A percentile compares a stretch with the other conserved stretches of the same genome.
These are phyloP conservation scores for Yamadazyma blattariae DNA, from an alignment of 1,139 yeast species.

Conservation along the genomic window DNA sequence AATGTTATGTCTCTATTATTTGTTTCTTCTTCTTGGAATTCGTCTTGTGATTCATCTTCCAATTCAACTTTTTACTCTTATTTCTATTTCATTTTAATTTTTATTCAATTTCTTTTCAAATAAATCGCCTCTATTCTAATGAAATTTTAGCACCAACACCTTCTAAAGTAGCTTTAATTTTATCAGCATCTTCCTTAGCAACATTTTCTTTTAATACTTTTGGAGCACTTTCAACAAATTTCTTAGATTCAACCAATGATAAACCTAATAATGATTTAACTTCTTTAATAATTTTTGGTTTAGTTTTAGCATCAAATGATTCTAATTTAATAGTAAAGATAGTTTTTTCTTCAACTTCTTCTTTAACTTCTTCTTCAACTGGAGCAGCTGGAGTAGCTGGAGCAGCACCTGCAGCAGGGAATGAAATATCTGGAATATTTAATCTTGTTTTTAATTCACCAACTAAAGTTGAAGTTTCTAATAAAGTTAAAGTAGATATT, in stretches of 20 bases:
- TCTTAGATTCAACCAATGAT: conserved; percentile 94
- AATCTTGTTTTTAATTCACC: conserved; percentile 80
- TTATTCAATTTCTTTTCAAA: too few relatives aligned
- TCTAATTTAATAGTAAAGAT: conserved; percentile 90
- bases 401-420: conserved; percentile 72
- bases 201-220: conserved; percentile 85
- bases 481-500: conserved; percentile 80
- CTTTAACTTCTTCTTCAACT: conserved; percentile 73
- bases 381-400: conserved; percentile 71
- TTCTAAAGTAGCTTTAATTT: conserved; percentile 89
- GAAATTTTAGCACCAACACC: conserved; percentile 91
- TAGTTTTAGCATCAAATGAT: conserved; percentile 89
- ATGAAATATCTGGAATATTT: conserved; percentile 89
- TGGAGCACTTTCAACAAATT: conserved; percentile 97
- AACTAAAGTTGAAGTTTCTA: conserved; percentile 86
- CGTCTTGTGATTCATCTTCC: too few relatives aligned
- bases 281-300: conserved; percentile 97
- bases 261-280: conserved; percentile 89
- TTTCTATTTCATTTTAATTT: too few relatives aligned
- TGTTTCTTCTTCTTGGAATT: too few relatives aligned
- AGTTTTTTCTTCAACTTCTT: conserved; percentile 87
- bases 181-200: conserved; percentile 86
- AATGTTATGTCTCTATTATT: too few relatives aligned
- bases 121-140: conserved; percentile 82
- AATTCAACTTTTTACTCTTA: too few relatives aligned